Evolutionary conservation across 345 rosid species (phyloP), one percentile per base, ranked within the genome.

Genomic region (Lenwebbia sp.): DNA sequence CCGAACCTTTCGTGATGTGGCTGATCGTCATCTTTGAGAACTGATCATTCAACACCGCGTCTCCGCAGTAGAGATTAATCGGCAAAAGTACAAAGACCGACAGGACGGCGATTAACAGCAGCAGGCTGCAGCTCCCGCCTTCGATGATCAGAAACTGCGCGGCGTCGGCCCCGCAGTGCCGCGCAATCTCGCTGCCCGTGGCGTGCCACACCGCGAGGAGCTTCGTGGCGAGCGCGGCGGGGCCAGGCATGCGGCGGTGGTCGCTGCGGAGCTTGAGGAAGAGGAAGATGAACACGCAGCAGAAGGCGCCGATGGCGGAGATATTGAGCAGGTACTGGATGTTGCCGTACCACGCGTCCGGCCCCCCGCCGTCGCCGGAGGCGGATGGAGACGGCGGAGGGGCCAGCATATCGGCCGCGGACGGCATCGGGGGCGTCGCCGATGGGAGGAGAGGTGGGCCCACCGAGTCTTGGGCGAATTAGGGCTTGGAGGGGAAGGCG

Each of bases 161-260:
- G 3, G 99, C 96, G 86, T 97, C 99, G 28, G 99, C 99, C 14
- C 99, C 99, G 54, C 99, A 96, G 87, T 96, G 99, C 26, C 92
- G 92, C 26, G 95, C 96, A 84, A 97, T 96, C 93, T 97, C 99
- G 14, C 93, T 92, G 70, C 94, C 90, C 25, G 98, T 94, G 84
- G 99, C 99, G 86, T 94, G 95, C 99, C 99, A 96, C n/a, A 94
- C 96, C 49, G 99, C 95, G 37, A 96, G 98, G 82, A 96, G 99
- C 92, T 97, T 96, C 54, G 96, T 41, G 54, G 86, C 88, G 28
- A 97, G 89, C 22, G 95, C 98, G 10, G 94, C 85, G 22, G 98
- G 95, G 4, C 96, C 98, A 10, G 99, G 99, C 88, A 96, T 95
- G 84, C 95, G 94, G 54, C 95, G 95, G 86, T 96, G 99, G 87